These are phyloP conservation scores for Thamnidium elegans DNA, from an alignment of 192 early-diverging fungal genomes.

Conservation along the genomic window DNA sequence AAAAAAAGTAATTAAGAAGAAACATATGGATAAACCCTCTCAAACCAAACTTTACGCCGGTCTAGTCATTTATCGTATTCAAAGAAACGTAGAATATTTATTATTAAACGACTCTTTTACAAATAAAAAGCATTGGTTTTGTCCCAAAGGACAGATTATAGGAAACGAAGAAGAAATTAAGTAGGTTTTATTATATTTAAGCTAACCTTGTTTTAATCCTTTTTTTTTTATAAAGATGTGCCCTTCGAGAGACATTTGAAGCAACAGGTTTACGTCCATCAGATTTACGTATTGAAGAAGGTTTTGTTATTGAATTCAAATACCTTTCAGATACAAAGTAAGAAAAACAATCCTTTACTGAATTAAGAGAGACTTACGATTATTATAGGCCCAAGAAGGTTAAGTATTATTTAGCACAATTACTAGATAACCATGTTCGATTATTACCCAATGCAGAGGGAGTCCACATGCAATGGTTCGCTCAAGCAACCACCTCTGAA, in stretches of 20 bases:
- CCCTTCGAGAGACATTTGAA: conserved; percentile 71
- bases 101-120: conserved; percentile 80
- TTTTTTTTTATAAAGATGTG: too few relatives aligned
- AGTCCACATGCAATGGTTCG: conserved; percentile 71
- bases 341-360: background rate
- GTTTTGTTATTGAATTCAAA: conserved; percentile 74
- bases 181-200: conserved; percentile 48
- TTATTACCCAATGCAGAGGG: conserved; percentile 64
- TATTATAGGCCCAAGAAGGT: conserved; percentile 69
- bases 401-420: conserved; percentile 75
- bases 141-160: conserved; percentile 76
- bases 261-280: conserved; percentile 67
- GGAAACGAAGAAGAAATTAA: conserved; percentile 80
- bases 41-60: conserved; percentile 53
- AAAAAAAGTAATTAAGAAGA: background rate
- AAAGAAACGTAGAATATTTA: conserved; percentile 73
- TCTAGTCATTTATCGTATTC: conserved; percentile 71
- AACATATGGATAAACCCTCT: conserved; percentile 50
- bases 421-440: conserved; percentile 52
- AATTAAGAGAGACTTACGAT: background rate
- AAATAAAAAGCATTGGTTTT: conserved; percentile 79
- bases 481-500: conserved; percentile 60
- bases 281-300: conserved; percentile 68
- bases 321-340: conserved; percentile 76
- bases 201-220: too few relatives aligned